Conservation (phyloP, 768 basidiomycete species). For the Lactarius deliciosus region DNA sequence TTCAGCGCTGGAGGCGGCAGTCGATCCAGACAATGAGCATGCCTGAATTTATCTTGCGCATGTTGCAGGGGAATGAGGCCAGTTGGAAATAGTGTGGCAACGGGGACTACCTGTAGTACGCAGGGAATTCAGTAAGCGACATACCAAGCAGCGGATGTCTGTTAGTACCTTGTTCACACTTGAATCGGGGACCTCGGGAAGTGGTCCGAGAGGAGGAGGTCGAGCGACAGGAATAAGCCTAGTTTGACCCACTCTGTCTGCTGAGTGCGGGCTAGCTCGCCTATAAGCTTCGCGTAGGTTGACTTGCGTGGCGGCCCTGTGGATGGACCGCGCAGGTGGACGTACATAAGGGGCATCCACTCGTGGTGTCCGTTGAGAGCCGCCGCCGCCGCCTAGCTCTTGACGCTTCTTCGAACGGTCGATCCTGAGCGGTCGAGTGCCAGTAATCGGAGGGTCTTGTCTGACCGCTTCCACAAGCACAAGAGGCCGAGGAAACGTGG, state of each 20-base stretch:
- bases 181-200: background rate
- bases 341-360: background rate
- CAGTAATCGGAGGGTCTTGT: background rate
- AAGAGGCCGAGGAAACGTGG: background rate
- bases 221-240: background rate
- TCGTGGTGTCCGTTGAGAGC: background rate
- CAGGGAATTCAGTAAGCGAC: background rate
- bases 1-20: background rate
- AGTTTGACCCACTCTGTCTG: background rate
- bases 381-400: background rate
- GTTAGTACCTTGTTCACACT: slow-evolving; percentile 10
- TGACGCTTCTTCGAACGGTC: slow-evolving; percentile 14
- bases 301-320: slow-evolving; percentile 13
- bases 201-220: background rate
- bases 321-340: slow-evolving; percentile 2
- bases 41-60: slow-evolving; percentile 23
- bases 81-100: slow-evolving; percentile 17
- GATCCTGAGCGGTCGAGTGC: slow-evolving; percentile 19
- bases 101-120: slow-evolving; percentile 8
- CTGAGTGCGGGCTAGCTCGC: background rate
- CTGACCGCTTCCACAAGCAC: background rate
- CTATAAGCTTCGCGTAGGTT: slow-evolving; percentile 17
- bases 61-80: slow-evolving; percentile 19
- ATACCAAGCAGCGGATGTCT: background rate
- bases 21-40: slow-evolving; percentile 25